Conservation (phyloP, 352 stramenopile genomes). For the Phytophthora citricola region DNA sequence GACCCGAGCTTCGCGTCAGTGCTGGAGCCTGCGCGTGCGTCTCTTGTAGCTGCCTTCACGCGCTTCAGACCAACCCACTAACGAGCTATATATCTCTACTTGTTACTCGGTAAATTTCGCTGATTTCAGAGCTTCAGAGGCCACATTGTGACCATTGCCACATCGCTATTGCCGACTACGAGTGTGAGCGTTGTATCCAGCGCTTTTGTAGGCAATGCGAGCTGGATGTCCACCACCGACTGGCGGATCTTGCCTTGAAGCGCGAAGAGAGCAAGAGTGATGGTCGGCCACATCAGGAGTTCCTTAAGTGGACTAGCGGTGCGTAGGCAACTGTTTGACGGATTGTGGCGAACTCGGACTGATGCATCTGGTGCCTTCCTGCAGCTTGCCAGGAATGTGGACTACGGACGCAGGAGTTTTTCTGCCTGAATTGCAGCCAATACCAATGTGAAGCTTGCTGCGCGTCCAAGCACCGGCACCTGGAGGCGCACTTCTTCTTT, state of each 20-base stretch:
- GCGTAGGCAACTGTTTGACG: constrained; percentile 3
- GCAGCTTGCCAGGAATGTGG: constrained; percentile 65
- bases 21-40: constrained; percentile 43
- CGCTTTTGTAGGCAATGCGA: constrained; percentile 61
- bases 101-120: not conserved
- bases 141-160: constrained; percentile 48
- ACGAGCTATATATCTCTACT: not conserved
- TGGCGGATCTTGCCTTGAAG: constrained; percentile 32
- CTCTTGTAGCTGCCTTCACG: not conserved
- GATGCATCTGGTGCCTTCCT: not conserved
- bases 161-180: constrained; percentile 44
- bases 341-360: constrained; percentile 3
- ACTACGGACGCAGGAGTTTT: constrained; percentile 52
- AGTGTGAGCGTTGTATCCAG: constrained; percentile 53
- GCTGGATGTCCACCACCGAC: constrained; percentile 44
- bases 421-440: constrained; percentile 57
- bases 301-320: constrained; percentile 58
- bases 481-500: constrained; percentile 58
- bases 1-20: constrained; percentile 48
- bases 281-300: constrained; percentile 54
- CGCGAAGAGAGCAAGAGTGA: constrained; percentile 56
- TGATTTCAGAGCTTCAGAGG: constrained; percentile 52
- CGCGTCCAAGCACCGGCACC: constrained; percentile 39
- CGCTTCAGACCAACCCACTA: not conserved
- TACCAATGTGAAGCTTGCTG: constrained; percentile 75